Percentiles rank a stretch among this genome's conserved stretches.
Evolutionary conservation across 495 filamentous ascomycete genomes (phyloP).

Genomic region (Neurospora intermedia): DNA sequence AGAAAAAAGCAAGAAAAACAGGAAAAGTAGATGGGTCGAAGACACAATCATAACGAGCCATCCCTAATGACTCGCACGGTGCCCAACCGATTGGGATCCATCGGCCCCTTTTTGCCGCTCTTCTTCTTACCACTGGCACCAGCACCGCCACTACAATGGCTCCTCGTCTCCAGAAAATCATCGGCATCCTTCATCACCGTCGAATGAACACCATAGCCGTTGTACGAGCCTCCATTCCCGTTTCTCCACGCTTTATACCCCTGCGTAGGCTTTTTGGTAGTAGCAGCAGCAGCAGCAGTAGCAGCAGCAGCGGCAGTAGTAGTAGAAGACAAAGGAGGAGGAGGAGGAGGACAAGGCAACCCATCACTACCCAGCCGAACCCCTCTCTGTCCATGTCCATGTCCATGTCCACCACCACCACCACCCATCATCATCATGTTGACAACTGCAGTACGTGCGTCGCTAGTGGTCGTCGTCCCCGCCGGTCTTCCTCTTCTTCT

Average conservation of each 20-base stretch:
- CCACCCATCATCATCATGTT: background rate
- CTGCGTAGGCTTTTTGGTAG: too few species aligned
- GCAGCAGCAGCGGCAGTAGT: background rate
- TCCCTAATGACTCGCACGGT: slow-evolving; percentile 11
- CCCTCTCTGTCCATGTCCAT: background rate
- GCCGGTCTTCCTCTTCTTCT: background rate
- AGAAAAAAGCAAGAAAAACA: background rate
- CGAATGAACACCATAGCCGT: background rate
- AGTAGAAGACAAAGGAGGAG: too few species aligned
- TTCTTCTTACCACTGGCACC: background rate
- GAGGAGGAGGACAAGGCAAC: background rate
- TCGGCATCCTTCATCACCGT: background rate
- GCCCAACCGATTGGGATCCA: slow-evolving; percentile 3
- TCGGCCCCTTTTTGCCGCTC: background rate
- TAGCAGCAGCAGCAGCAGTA: too few species aligned
- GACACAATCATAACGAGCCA: slow-evolving; percentile 7
- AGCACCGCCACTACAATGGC: background rate
- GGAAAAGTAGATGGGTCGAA: background rate
- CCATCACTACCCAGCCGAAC: background rate
- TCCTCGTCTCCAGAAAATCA: background rate
- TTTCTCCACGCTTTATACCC: background rate
- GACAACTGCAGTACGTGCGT: background rate
- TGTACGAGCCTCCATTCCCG: background rate
- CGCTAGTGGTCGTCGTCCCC: too few species aligned
- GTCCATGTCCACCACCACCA: too few species aligned